Percentiles rank a stretch among this genome's conserved stretches.
Conservation (phyloP, 805 yeast species). For the Peterozyma xylosa region DNA sequence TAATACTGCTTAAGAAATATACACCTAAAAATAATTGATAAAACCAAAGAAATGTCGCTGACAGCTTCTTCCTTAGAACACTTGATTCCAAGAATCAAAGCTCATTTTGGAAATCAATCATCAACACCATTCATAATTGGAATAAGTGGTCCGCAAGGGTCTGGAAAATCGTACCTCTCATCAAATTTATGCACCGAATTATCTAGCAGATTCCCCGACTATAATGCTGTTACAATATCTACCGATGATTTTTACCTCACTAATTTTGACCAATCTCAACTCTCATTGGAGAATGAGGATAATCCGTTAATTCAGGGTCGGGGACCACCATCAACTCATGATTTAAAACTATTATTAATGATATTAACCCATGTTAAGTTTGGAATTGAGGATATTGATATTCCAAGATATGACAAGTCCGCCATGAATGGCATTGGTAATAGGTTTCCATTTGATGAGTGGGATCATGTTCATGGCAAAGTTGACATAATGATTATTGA, state of each 20-base stretch:
- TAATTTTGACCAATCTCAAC: slow-evolving; percentile 44
- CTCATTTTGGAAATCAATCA: slow-evolving; percentile 9
- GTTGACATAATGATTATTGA: slow-evolving; percentile 72
- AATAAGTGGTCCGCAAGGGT: slow-evolving; percentile 71
- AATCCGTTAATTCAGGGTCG: slow-evolving; percentile 63
- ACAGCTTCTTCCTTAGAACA: slow-evolving; percentile 15
- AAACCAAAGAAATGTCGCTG: slow-evolving; percentile 15
- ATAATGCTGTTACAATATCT: slow-evolving; percentile 46
- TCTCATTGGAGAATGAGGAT: slow-evolving; percentile 31
- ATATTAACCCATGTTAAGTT: slow-evolving; percentile 25
- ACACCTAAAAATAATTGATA: no score
- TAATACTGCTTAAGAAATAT: no score
- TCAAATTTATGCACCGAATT: slow-evolving; percentile 28
- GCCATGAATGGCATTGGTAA: slow-evolving; percentile 72
- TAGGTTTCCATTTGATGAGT: slow-evolving; percentile 33
- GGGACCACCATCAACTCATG: slow-evolving; percentile 95
- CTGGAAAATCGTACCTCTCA: slow-evolving; percentile 63
- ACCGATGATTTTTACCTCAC: slow-evolving; percentile 84
- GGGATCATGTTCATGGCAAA: slow-evolving; percentile 22
- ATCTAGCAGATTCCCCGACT: slow-evolving; percentile 23
- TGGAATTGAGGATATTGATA: slow-evolving; percentile 20
- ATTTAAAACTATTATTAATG: slow-evolving; percentile 36
- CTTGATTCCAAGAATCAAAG: slow-evolving; percentile 20
- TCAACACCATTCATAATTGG: slow-evolving; percentile 37
- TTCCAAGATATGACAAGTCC: slow-evolving; percentile 80